Evolutionary conservation across 2,329 filamentous ascomycete species (phyloP), one percentile per base, ranked within the genome.

Genomic region (Aspergillus spinulosporus): DNA sequence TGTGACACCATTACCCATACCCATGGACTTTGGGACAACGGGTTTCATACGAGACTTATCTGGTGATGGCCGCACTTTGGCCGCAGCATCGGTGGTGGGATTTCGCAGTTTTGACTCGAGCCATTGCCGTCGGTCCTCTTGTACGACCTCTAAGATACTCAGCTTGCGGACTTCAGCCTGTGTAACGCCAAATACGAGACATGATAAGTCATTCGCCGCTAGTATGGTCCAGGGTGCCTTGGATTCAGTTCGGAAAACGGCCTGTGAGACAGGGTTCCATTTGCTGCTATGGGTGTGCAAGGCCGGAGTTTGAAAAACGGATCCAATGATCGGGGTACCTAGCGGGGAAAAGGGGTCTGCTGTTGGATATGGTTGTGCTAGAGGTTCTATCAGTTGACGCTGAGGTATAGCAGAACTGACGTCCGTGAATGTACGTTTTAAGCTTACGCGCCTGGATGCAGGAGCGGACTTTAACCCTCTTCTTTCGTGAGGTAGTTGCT

Each of bases 161-260:
- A 97, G 86, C 70, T 92, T 97, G 54, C 92, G 86, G 26, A 99
- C 90, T 73, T 99, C 94, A 3, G 90, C 90, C 68, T 91, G 90
- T n/a, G 92, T 96, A 7, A 99, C 91, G n/a, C 94, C 94, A 76
- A 97, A 99, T n/a, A 97, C 88, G 43, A 99, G 80, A 74, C 94
- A 99, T 14, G 94, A 94, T 48, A 99, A 80, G 71, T 99, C 94
- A 70, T 99, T 99, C 49, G 94, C 94, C 2, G 94, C 90, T 52
- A 97, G 84, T 58, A 99, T 97, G 1, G 93, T 99, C 89, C 92
- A 99, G 2, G 93, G 94, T 6, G 90, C 84, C 61, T 88, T 86
- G 11, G 89, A 83, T 73, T 96, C 90, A n/a, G 94, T 99, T 5
- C 93, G 95, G 71, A 99, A 99, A 56, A 99, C 97, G 52, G 94